Conservation (phyloP, 2,329 filamentous ascomycete species). For the Phaeoacremonium minimum region DNA sequence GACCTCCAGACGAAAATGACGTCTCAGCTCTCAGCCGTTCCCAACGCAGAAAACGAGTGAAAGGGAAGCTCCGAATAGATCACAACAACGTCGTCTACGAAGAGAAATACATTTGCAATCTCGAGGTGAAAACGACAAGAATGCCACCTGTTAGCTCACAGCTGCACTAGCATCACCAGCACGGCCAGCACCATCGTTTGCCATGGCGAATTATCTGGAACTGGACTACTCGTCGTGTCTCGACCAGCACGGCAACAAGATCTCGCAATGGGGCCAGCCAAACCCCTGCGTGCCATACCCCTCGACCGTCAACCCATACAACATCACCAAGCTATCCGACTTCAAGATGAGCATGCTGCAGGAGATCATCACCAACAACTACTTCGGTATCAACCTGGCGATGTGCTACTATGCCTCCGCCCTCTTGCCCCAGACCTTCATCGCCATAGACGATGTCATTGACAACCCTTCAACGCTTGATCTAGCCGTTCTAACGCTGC, state of each 20-base stretch:
- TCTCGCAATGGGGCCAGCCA: not conserved
- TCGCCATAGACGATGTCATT: not conserved
- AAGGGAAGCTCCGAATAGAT: no score
- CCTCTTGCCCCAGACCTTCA: not conserved
- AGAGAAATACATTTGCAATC: no score
- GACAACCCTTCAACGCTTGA: not conserved
- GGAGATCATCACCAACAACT: not conserved
- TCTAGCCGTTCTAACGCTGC: not conserved
- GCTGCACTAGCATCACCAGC: no score
- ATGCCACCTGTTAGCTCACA: no score
- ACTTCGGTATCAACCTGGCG: constrained; percentile 1
- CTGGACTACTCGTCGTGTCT: not conserved
- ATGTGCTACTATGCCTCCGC: not conserved
- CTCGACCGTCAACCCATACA: constrained; percentile 1
- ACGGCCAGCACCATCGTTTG: no score
- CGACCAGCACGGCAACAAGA: not conserved
- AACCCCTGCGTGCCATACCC: not conserved
- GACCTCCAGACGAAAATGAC: no score
- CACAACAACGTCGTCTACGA: no score
- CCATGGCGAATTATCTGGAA: no score
- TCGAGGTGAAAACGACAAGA: no score
- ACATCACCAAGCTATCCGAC: not conserved
- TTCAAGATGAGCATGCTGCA: constrained; percentile 1
- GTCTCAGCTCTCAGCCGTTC: no score
- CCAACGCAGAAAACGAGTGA: no score